These are phyloP conservation scores for Cladosporium sphaerospermum DNA, from an alignment of 2,329 filamentous ascomycete genomes.

Conservation along the genomic window DNA sequence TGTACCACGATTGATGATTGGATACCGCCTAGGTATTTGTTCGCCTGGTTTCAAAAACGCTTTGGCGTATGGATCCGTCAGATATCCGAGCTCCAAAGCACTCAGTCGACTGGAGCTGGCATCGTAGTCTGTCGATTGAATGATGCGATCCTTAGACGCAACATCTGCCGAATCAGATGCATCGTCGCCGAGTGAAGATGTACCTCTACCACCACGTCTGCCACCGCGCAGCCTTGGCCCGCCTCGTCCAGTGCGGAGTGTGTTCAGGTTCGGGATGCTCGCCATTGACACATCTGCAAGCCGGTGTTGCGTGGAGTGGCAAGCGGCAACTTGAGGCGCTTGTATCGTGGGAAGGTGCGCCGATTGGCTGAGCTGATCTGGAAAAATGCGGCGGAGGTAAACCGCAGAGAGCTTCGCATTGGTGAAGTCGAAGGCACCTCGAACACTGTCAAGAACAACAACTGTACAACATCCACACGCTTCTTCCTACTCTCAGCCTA, in stretches of 20 bases:
- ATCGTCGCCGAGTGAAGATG: slow-evolving; percentile 10
- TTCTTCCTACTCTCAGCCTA: neutral
- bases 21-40: slow-evolving; percentile 59
- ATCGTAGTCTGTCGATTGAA: slow-evolving; percentile 88
- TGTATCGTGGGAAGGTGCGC: too few species aligned
- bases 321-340: neutral
- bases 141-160: slow-evolving; percentile 60
- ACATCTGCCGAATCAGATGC: slow-evolving; percentile 12
- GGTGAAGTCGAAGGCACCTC: slow-evolving; percentile 6
- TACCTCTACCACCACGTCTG: slow-evolving; percentile 35
- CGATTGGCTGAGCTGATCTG: too few species aligned
- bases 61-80: slow-evolving; percentile 72
- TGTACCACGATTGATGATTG: slow-evolving; percentile 95
- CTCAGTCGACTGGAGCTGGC: slow-evolving; percentile 84
- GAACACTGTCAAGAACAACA: slow-evolving; percentile 8
- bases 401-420: neutral
- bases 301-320: slow-evolving; percentile 10
- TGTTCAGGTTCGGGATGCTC: slow-evolving; percentile 68
- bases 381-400: too few species aligned
- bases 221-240: slow-evolving; percentile 41
- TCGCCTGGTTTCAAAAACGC: slow-evolving; percentile 53
- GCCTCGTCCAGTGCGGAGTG: slow-evolving; percentile 48
- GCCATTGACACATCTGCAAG: slow-evolving; percentile 19
- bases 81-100: slow-evolving; percentile 77
- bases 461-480: neutral